These are phyloP conservation scores for Neurospora tetrasperma DNA, from an alignment of 495 filamentous ascomycete genomes.

Conservation along the genomic window DNA sequence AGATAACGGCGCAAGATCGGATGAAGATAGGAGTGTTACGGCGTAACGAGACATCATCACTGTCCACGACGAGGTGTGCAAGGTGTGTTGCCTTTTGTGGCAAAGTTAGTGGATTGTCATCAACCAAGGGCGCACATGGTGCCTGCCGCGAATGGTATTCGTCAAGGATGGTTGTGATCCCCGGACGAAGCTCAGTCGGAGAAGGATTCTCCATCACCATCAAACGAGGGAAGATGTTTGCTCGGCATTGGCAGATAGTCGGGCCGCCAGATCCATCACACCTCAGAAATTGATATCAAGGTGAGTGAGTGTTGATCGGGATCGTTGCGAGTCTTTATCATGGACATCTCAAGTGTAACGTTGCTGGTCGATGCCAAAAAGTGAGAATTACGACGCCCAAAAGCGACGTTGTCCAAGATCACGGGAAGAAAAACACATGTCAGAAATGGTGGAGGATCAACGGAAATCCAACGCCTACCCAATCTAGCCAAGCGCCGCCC, in stretches of 20 bases:
- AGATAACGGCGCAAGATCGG: neutral
- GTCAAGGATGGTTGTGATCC: neutral
- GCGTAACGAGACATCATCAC: neutral
- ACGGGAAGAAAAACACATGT: neutral
- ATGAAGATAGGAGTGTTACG: neutral
- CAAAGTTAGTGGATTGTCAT: neutral
- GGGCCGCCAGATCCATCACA: neutral
- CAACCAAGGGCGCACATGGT: neutral
- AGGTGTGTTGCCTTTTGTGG: neutral
- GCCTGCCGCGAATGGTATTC: neutral
- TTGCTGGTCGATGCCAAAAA: slow-evolving; percentile 11
- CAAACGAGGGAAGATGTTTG: neutral
- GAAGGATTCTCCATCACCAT: neutral
- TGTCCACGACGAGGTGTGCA: neutral
- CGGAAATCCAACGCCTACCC: slow-evolving; percentile 7
- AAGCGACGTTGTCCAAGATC: neutral
- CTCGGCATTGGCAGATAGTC: neutral
- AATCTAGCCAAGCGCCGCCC: slow-evolving; percentile 3
- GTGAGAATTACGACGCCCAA: neutral
- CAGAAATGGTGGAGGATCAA: neutral
- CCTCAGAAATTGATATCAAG: neutral
- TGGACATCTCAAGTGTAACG: slow-evolving; percentile 14
- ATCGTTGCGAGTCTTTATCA: neutral
- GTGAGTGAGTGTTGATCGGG: neutral
- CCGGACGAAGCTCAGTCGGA: neutral